Evolutionary conservation across 768 basidiomycete species (phyloP), one percentile per base, ranked within the genome.

Genomic region (Lentinula raphanica): DNA sequence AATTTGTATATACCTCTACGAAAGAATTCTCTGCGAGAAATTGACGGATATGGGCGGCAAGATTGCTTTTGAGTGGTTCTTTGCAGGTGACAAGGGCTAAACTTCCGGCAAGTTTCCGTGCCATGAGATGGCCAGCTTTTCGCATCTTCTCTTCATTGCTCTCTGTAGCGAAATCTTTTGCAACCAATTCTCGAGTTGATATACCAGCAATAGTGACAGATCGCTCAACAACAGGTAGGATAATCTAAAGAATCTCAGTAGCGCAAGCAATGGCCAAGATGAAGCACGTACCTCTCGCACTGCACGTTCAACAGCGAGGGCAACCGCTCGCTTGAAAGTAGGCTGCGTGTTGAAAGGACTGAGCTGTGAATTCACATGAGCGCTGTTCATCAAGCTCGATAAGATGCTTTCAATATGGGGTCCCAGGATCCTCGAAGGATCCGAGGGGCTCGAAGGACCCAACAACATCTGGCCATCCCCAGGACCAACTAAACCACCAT

Each of bases 181-280:
- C 83, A 19, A 97, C 92, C 9, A 99, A 78, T 68, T 99, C 97
- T 38, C 94, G 81, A 17, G 96, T 96, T 13, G 97, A 98, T 63
- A 98, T 98, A 25, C 94, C 94, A 11, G 96, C 96, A 63, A 99
- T 98, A 0, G 97, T 98, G 23, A 98, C 97, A 21, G 95, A 98
- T 54, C 97, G 85, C 66, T 99, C 97, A 23, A 99, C 95, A 53
- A 99, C 96, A 5, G 97, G 97, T 17, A 95, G 78, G 64, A 99
- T 95, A 59, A 98, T 98, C 87, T 94, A 62, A 54, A 60, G 38
- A 46, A 60, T 4, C 44, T 54, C 25, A 53, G 50, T 49, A 28
- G 58, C 3, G 13, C 1, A 12, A 57, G 46, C 5, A 25, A 25
- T 17, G 5, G 53, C 46, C 23, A 13, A n/a, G 36, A 13, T 55